Base-by-base conservation (phyloP, 768 basidiomycete species). In the Tylopilus balloui region DNA sequence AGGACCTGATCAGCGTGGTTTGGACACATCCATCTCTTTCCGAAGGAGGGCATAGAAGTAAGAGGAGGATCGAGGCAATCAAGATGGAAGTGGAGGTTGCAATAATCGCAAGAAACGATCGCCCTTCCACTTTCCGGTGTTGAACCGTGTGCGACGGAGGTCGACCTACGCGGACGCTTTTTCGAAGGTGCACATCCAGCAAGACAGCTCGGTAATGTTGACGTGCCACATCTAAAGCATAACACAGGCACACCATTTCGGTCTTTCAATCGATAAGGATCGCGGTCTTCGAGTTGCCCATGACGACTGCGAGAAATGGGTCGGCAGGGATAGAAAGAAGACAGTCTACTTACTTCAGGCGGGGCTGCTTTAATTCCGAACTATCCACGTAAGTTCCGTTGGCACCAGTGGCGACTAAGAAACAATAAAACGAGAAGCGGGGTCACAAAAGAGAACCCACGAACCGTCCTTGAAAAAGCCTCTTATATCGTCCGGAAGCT, bases 11-110 rank as follows among this genome's bases (percentile, higher is more conserved):
- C 93, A n/a, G 83, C 84, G 63, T 99, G 96, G 61, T 95, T 92
- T 8, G 96, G 96, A 67, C 96, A 99, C 93, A 95, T 96, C 94
- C 95, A 99, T 67, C 94, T 96, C 74, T 84, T 88, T 56, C 81
- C 82, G 50, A 86, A 81, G 12, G 86, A 78, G 3, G 96, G 96
- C 79, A 98, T 84, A 34, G 77, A 77, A 20, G 86, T 73, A 51
- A 95, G 71, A 8, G 96, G 96, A 14, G 95, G 96, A 59, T 91
- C 86, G 24, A 98, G 74, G 59, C 96, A 99, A 66, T 98, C 96
- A 48, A 97, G 79, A 63, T 99, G 96, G 89, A 95, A 99, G 65
- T 94, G 89, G 38, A 95, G 78, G 52, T 77, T 78, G 69, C 96
- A 99, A 63, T 92, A 90, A 69, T 99, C 96, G 66, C 96, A 99